Evolutionary conservation across 129 eudicot genomes (phyloP).

Genomic region (Logfia minima): DNA sequence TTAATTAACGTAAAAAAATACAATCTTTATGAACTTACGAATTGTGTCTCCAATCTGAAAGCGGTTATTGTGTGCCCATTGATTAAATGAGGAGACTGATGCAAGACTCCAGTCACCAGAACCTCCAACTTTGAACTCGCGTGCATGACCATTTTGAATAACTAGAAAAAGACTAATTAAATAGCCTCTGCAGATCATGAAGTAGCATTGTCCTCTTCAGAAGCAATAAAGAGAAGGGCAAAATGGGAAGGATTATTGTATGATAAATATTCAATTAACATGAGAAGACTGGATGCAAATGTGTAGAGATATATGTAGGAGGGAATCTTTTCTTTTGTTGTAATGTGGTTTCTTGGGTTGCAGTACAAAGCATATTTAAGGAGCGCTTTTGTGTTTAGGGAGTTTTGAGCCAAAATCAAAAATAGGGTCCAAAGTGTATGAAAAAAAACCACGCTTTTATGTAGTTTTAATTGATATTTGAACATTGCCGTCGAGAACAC

Average conservation of each 20-base stretch:
- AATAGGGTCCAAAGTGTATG: too few species aligned
- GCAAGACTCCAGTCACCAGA: slow-evolving; percentile 60
- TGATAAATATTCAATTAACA: slow-evolving; percentile 3
- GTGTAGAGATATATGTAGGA: slow-evolving; percentile 50
- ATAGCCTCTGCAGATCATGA: slow-evolving; percentile 29
- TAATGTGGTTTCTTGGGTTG: slow-evolving; percentile 48
- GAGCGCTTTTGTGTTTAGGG: slow-evolving; percentile 29
- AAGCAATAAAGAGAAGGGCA: slow-evolving; percentile 39
- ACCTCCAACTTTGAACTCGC: slow-evolving; percentile 63
- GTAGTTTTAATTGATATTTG: too few species aligned
- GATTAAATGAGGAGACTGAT: slow-evolving; percentile 36
- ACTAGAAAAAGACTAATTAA: slow-evolving; percentile 43
- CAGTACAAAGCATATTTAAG: slow-evolving; percentile 51
- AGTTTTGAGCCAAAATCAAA: not conserved
- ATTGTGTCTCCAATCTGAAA: slow-evolving; percentile 67
- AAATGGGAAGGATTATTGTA: slow-evolving; percentile 5
- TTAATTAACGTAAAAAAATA: not conserved
- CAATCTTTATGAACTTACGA: slow-evolving; percentile 35
- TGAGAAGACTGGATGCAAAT: slow-evolving; percentile 9
- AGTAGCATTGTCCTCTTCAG: slow-evolving; percentile 25
- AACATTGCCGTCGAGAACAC: too few species aligned
- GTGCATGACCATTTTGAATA: slow-evolving; percentile 45
- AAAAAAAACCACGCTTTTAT: too few species aligned
- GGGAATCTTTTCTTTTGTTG: slow-evolving; percentile 50
- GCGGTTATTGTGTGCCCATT: slow-evolving; percentile 71